These are phyloP conservation scores for Talaromyces sp. DNA, from an alignment of 2,329 filamentous ascomycete genomes.

Conservation along the genomic window DNA sequence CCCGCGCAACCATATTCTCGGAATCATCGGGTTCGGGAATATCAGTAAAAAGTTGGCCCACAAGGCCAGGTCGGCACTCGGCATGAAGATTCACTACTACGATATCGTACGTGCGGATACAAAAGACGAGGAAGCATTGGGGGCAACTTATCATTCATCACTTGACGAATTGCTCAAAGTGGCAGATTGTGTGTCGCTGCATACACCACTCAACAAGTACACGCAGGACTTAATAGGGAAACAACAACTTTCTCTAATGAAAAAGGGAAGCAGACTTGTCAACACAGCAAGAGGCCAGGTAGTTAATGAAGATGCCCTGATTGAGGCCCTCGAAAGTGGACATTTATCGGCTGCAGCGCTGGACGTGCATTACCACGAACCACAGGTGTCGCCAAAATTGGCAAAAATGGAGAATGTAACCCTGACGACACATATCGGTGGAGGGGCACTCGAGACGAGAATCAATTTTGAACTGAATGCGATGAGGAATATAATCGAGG, in stretches of 20 bases:
- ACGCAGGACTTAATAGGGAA: slow-evolving; percentile 35
- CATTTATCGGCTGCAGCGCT: slow-evolving; percentile 36
- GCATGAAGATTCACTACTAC: slow-evolving; percentile 60
- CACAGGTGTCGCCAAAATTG: slow-evolving; percentile 1
- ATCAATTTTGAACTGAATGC: slow-evolving; percentile 10
- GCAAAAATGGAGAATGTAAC: slow-evolving; percentile 8
- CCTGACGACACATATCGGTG: slow-evolving; percentile 6
- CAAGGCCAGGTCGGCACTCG: slow-evolving; percentile 56
- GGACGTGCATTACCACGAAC: slow-evolving; percentile 7
- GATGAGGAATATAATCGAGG: slow-evolving; percentile 8
- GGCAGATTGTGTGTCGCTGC: slow-evolving; percentile 46
- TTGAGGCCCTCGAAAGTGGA: slow-evolving; percentile 44
- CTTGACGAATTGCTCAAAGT: slow-evolving; percentile 40
- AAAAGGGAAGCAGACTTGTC: slow-evolving; percentile 43
- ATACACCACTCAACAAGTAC: slow-evolving; percentile 41
- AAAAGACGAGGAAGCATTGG: slow-evolving; percentile 35
- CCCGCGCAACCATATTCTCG: slow-evolving; percentile 57
- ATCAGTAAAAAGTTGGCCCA: slow-evolving; percentile 60
- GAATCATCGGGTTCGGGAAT: slow-evolving; percentile 66
- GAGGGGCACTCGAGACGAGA: slow-evolving; percentile 5
- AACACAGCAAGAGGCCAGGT: slow-evolving; percentile 51
- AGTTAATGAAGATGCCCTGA: slow-evolving; percentile 47
- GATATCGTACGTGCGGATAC: slow-evolving; percentile 41
- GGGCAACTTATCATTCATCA: slow-evolving; percentile 37
- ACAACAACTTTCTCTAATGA: slow-evolving; percentile 44